Conservation (phyloP, 805 yeast genomes). For the Metschnikowia dekortorum region DNA sequence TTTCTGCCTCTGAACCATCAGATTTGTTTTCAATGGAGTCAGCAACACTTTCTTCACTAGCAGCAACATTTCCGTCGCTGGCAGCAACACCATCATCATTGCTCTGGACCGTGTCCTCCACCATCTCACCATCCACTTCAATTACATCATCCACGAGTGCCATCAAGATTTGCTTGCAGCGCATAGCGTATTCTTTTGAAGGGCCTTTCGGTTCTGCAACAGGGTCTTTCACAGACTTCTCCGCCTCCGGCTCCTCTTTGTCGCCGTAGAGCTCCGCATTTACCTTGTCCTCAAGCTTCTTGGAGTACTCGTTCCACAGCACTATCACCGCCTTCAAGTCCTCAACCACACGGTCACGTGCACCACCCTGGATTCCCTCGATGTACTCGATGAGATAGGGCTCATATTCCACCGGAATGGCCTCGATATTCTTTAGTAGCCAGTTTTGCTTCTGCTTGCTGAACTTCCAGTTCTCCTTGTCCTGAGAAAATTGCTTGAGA, state of each 20-base stretch:
- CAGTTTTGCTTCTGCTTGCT: constrained; percentile 85
- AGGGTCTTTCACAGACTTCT: constrained; percentile 9
- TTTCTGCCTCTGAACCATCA: background rate
- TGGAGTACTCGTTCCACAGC: constrained; percentile 53
- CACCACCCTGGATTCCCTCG: constrained; percentile 65
- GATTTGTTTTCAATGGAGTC: background rate
- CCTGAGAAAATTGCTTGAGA: constrained; percentile 53
- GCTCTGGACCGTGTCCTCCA: background rate
- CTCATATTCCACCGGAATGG: constrained; percentile 51
- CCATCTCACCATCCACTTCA: constrained; percentile 25
- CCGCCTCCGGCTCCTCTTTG: constrained; percentile 15
- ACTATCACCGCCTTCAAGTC: constrained; percentile 45
- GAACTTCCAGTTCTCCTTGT: constrained; percentile 69
- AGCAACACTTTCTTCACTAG: background rate
- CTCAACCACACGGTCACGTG: constrained; percentile 51
- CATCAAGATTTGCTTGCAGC: constrained; percentile 36
- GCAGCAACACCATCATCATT: too few species aligned
- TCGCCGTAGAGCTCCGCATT: constrained; percentile 32
- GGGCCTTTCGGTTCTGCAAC: constrained; percentile 18
- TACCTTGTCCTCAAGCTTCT: constrained; percentile 37
- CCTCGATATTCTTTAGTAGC: constrained; percentile 60
- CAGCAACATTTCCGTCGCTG: too few species aligned
- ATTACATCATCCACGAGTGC: constrained; percentile 33
- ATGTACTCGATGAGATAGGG: constrained; percentile 48
- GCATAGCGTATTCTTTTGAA: constrained; percentile 32